These are phyloP conservation scores for Aquanectria penicillioides DNA, from an alignment of 2,329 filamentous ascomycete genomes.

Conservation along the genomic window DNA sequence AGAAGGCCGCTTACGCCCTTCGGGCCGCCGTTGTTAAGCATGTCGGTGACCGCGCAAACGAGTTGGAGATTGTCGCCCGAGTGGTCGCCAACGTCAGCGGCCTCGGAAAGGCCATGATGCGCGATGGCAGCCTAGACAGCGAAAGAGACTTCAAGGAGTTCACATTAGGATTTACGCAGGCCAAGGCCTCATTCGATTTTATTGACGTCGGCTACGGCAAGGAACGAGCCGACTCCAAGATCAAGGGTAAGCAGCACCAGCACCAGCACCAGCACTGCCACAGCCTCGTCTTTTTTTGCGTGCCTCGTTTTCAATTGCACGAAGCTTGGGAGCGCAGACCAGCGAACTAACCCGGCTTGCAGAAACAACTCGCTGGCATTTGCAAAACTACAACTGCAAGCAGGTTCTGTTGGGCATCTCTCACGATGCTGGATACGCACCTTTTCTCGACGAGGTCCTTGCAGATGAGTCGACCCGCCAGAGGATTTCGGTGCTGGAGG, in stretches of 20 bases:
- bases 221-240: slow-evolving; percentile 68
- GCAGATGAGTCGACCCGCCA: slow-evolving; percentile 53
- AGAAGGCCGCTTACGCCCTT: slow-evolving; percentile 61
- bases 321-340: no score
- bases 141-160: slow-evolving; percentile 64
- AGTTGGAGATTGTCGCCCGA: slow-evolving; percentile 65
- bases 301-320: no score
- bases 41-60: slow-evolving; percentile 54
- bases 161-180: slow-evolving; percentile 68
- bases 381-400: slow-evolving; percentile 70
- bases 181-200: slow-evolving; percentile 69
- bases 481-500: slow-evolving; percentile 65
- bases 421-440: slow-evolving; percentile 69
- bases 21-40: slow-evolving; percentile 58
- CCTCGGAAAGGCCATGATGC: slow-evolving; percentile 60
- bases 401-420: slow-evolving; percentile 70
- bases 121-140: slow-evolving; percentile 57
- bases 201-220: slow-evolving; percentile 69
- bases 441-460: slow-evolving; percentile 66
- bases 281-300: no score
- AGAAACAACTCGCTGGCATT: slow-evolving; percentile 66
- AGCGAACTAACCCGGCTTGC: slow-evolving; percentile 18
- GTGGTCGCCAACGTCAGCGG: slow-evolving; percentile 65
- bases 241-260: slow-evolving; percentile 65
- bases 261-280: no score